Evolutionary conservation across 1,284 basidiomycete genomes (phyloP).

Genomic region (Coriolopsis trogii): DNA sequence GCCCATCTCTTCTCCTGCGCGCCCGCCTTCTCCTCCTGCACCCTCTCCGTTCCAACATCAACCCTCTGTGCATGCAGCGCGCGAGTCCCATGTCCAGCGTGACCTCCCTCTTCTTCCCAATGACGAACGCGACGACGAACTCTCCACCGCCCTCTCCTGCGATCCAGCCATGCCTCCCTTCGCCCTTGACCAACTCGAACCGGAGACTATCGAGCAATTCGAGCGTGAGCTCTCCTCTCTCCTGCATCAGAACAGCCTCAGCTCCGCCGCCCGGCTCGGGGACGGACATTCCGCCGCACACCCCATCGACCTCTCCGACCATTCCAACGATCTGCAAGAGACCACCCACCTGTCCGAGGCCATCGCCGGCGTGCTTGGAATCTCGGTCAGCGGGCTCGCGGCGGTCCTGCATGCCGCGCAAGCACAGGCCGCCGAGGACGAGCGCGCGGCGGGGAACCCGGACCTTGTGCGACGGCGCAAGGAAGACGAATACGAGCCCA

Average conservation of each 20-base stretch:
- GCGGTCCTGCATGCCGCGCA: slow-evolving; percentile 77
- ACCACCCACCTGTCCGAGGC: slow-evolving; percentile 15
- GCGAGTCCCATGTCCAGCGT: slow-evolving; percentile 3
- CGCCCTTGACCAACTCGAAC: slow-evolving; percentile 69
- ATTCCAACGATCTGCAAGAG: background rate
- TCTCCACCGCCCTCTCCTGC: slow-evolving; percentile 26
- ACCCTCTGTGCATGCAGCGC: slow-evolving; percentile 14
- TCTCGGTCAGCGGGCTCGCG: slow-evolving; percentile 64
- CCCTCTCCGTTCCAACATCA: slow-evolving; percentile 40
- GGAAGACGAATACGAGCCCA: slow-evolving; percentile 47
- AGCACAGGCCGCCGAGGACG: slow-evolving; percentile 55
- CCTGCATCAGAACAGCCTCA: slow-evolving; percentile 66
- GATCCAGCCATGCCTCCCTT: slow-evolving; percentile 43
- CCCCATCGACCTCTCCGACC: slow-evolving; percentile 10
- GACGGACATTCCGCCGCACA: slow-evolving; percentile 12
- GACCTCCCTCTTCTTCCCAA: slow-evolving; percentile 14
- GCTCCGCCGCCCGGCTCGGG: slow-evolving; percentile 44
- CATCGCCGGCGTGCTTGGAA: slow-evolving; percentile 34
- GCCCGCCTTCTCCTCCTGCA: slow-evolving; percentile 24
- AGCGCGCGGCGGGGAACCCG: slow-evolving; percentile 45
- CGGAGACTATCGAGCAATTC: slow-evolving; percentile 72
- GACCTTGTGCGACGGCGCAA: slow-evolving; percentile 44
- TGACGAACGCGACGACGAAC: slow-evolving; percentile 28
- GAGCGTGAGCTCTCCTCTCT: slow-evolving; percentile 74
- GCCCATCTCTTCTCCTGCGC: slow-evolving; percentile 23